These are phyloP conservation scores for Gomphus bonarii DNA, from an alignment of 1,284 basidiomycete species.

Conservation along the genomic window DNA sequence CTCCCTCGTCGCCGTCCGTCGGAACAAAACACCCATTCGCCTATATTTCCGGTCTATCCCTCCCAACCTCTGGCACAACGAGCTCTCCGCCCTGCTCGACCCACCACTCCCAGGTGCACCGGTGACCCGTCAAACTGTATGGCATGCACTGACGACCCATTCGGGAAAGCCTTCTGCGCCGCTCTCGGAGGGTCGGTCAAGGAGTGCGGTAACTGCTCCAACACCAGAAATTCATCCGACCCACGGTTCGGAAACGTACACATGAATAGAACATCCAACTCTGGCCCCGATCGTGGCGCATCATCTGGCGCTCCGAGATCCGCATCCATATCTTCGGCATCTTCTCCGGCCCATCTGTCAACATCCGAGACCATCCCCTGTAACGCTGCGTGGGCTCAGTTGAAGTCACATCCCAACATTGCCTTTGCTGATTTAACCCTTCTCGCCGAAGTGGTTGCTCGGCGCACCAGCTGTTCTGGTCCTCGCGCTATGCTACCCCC, in stretches of 20 bases:
- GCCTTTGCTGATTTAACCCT: constrained; percentile 72
- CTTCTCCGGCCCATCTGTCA: constrained; percentile 10
- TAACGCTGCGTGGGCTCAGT: constrained; percentile 75
- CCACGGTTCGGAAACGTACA: constrained; percentile 20
- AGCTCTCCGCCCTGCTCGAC: constrained; percentile 12
- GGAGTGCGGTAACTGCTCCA: constrained; percentile 3
- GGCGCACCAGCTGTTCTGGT: constrained; percentile 68
- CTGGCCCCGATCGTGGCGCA: constrained; percentile 14
- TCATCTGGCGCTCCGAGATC: constrained; percentile 2
- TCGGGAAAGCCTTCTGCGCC: constrained; percentile 80
- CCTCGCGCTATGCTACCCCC: constrained; percentile 60
- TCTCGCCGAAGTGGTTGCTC: constrained; percentile 81
- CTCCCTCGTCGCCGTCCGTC: constrained; percentile 42
- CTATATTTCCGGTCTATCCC: constrained; percentile 42
- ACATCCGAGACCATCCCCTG: constrained; percentile 59
- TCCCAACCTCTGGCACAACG: constrained; percentile 18
- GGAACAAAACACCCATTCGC: constrained; percentile 27
- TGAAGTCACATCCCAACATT: constrained; percentile 84
- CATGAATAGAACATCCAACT: constrained; percentile 19
- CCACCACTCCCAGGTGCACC: constrained; percentile 38
- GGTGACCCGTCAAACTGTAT: constrained; percentile 60
- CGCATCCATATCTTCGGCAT: constrained; percentile 7
- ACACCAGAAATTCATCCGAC: constrained; percentile 18
- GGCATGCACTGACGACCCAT: constrained; percentile 71
- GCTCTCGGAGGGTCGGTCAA: constrained; percentile 53